phyloP scores from a whole-genome alignment of 108 stramenopile species.

The Pseudonitzschia pungens region DNA sequence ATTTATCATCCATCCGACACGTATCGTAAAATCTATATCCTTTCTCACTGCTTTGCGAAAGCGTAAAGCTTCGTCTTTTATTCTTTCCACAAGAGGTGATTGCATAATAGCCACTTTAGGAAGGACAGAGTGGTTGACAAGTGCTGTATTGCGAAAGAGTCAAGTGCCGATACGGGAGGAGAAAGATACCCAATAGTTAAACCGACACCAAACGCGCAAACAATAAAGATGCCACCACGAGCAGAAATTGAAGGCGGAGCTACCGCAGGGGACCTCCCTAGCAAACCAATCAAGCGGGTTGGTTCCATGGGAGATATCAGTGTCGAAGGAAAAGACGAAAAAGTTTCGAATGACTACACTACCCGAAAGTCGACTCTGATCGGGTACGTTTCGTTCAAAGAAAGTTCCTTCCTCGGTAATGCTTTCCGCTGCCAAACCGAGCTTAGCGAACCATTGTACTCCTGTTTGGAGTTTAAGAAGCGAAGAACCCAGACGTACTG shows the following conservation, averaged over 20 bases:
- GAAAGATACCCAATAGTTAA: background rate
- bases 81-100: too few relatives aligned
- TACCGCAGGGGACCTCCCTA: background rate
- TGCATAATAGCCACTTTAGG: too few relatives aligned
- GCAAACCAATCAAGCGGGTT: slow-evolving; percentile 27
- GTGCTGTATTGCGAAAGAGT: too few relatives aligned
- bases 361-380: slow-evolving; percentile 60
- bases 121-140: too few relatives aligned
- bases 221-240: slow-evolving; percentile 33
- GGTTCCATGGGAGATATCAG: slow-evolving; percentile 34
- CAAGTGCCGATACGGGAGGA: background rate
- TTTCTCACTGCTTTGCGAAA: too few relatives aligned
- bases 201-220: too few relatives aligned
- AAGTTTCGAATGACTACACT: slow-evolving; percentile 35
- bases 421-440: background rate
- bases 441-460: background rate
- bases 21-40: too few relatives aligned
- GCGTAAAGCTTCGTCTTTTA: too few relatives aligned
- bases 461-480: too few relatives aligned
- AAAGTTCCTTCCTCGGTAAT: background rate
- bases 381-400: slow-evolving; percentile 43
- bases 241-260: slow-evolving; percentile 7
- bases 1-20: too few relatives aligned
- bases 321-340: slow-evolving; percentile 18
- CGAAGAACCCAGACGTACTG: slow-evolving; percentile 8